Evolutionary conservation across 352 stramenopile species (phyloP).

Genomic region (Phytopythium helicoides): DNA sequence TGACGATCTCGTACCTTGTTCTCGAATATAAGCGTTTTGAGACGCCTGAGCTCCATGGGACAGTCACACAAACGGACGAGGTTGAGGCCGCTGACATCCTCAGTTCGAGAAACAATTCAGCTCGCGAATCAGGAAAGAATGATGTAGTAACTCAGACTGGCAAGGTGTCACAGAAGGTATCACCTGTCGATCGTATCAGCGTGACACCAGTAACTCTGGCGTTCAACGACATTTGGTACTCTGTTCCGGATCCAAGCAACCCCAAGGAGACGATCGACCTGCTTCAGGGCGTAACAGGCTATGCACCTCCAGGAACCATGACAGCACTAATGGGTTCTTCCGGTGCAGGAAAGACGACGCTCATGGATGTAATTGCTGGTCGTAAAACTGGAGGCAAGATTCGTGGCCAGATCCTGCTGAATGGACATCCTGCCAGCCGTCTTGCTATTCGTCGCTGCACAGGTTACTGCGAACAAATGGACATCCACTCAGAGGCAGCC

Average conservation of each 20-base stretch:
- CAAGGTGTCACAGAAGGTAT: background rate
- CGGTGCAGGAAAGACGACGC: background rate
- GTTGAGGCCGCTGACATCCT: background rate
- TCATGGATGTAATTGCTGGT: slow-evolving; percentile 1
- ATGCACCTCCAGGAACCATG: background rate
- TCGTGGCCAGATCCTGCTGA: slow-evolving; percentile 70
- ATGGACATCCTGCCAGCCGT: slow-evolving; percentile 45
- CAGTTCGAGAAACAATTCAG: background rate
- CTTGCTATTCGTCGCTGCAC: slow-evolving; percentile 24
- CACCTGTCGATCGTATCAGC: too few species aligned
- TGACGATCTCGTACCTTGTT: slow-evolving; percentile 18
- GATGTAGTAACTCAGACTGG: background rate
- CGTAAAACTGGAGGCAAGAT: slow-evolving; percentile 20
- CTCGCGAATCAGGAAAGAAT: too few species aligned
- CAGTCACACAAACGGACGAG: slow-evolving; percentile 5
- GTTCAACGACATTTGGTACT: slow-evolving; percentile 23
- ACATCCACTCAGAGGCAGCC: slow-evolving; percentile 75
- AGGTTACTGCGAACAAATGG: slow-evolving; percentile 71
- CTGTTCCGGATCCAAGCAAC: slow-evolving; percentile 7
- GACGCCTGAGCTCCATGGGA: slow-evolving; percentile 6
- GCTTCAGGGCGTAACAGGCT: background rate
- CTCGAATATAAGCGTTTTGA: slow-evolving; percentile 32
- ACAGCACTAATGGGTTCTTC: background rate
- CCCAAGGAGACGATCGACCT: slow-evolving; percentile 4
- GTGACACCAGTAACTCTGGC: slow-evolving; percentile 13